Base-by-base conservation (phyloP, 2,329 filamentous ascomycete species). In the Scedosporium boydii region DNA sequence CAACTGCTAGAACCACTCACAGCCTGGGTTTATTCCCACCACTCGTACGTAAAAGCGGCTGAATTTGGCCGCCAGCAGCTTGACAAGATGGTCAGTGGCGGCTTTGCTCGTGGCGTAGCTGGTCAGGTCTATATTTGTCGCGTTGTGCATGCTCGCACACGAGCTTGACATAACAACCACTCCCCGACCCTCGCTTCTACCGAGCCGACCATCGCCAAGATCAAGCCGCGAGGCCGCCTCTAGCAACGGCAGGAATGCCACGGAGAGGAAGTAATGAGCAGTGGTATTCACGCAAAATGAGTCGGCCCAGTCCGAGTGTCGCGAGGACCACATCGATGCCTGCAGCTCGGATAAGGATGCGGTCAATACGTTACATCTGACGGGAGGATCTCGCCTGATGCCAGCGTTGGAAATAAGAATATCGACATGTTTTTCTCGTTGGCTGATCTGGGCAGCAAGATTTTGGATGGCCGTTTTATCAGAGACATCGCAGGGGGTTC, bases 91-190 rank as follows among this genome's bases (percentile, higher is more conserved):
- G 68, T 82, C 80, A 1, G 79, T 81, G 0, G 78, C 80, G 1
- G 80, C 80, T 65, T 82, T 82, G 65, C 77, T 82, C 0, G 76
- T 68, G 0, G 79, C 79, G 64, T 82, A 82, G 65, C 77, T 80
- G 4, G 78, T 81, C 67, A 82, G 69, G 64, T 82, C 80, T 3
- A 82, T 73, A 65, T 82, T 82, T 1, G 80, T 82, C 1, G 68
- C 76, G 67, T 81, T 81, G 63, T 81, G 79, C 74, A 81, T 77
- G 67, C 78, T 80, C 2, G 80, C 79, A 66, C 80, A 82, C 2
- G 76, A 79, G 66, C 80, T 82, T 3, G 78, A 81, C 4, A 82
- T 70, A 3, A 81, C 70, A 16, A 81, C 69, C 0, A 76, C 76
- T 0, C 79, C 80, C 6, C 79, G 71, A 6, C 80, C 79, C 27